phyloP scores from a whole-genome alignment of 1,284 basidiomycete species.

The Tremellales sp. region DNA sequence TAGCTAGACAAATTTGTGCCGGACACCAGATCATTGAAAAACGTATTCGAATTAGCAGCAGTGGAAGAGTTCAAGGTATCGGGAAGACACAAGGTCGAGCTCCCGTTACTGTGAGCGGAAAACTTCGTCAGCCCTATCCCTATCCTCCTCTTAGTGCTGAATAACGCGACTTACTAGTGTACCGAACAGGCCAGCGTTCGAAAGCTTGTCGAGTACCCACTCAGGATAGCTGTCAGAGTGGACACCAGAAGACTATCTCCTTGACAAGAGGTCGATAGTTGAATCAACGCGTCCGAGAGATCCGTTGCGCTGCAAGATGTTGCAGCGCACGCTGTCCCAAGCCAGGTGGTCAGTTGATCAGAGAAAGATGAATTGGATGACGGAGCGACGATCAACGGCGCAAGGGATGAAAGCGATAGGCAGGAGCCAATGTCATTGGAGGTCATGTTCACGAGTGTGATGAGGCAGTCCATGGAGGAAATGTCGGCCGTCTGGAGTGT shows the following conservation, averaged over 20 bases:
- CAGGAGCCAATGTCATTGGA: conserved; percentile 28
- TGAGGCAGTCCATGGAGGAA: conserved; percentile 34
- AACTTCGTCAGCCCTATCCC: not conserved
- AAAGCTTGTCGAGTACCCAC: conserved; percentile 31
- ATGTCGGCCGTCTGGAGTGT: conserved; percentile 35
- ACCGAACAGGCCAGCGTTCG: conserved; percentile 35
- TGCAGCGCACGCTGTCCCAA: conserved; percentile 19
- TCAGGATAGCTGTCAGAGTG: conserved; percentile 22
- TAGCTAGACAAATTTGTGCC: conserved; percentile 27
- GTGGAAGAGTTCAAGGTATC: conserved; percentile 18
- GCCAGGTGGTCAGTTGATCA: conserved; percentile 23
- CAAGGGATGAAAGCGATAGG: conserved; percentile 24
- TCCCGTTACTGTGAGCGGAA: conserved; percentile 26
- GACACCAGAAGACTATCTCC: conserved; percentile 14
- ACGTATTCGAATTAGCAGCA: conserved; percentile 24
- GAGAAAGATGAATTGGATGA: conserved; percentile 19
- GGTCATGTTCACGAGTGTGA: conserved; percentile 41
- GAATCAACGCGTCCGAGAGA: conserved; percentile 18
- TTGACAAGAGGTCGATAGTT: conserved; percentile 19
- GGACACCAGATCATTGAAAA: conserved; percentile 32
- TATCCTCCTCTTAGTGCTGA: not conserved
- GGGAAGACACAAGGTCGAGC: conserved; percentile 26
- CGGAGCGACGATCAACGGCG: conserved; percentile 21
- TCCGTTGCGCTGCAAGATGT: conserved; percentile 17
- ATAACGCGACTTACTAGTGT: conserved; percentile 24